phyloP scores from a whole-genome alignment of 2,329 filamentous ascomycete species.

The Helotiales sp. region DNA sequence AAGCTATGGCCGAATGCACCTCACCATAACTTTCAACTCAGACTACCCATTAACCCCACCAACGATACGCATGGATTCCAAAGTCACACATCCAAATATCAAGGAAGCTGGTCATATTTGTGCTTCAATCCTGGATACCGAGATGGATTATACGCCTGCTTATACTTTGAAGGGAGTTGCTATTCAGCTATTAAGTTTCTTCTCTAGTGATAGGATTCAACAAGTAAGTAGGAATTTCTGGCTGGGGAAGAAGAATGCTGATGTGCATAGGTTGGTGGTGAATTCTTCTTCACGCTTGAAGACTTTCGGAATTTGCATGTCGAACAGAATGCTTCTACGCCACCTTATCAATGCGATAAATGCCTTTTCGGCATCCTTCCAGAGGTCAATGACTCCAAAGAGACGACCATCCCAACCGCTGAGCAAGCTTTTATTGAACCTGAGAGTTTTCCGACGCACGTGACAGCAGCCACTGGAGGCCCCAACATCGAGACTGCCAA shows the following conservation, averaged over 20 bases:
- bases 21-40: slow-evolving; percentile 39
- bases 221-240: slow-evolving; percentile 35
- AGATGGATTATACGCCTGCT: slow-evolving; percentile 46
- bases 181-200: slow-evolving; percentile 52
- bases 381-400: not conserved
- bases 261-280: not conserved
- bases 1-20: slow-evolving; percentile 42
- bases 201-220: slow-evolving; percentile 46
- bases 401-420: not conserved
- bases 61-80: slow-evolving; percentile 40
- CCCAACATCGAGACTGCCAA: not conserved
- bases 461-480: not conserved
- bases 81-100: slow-evolving; percentile 47
- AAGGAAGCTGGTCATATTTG: slow-evolving; percentile 43
- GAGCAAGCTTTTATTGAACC: not conserved
- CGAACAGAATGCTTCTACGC: slow-evolving; percentile 24
- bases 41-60: slow-evolving; percentile 44
- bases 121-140: slow-evolving; percentile 44
- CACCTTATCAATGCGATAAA: slow-evolving; percentile 26
- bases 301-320: slow-evolving; percentile 4
- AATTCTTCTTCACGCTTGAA: not conserved
- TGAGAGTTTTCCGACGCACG: not conserved
- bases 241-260: slow-evolving; percentile 8
- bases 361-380: slow-evolving; percentile 24
- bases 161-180: slow-evolving; percentile 50